Evolutionary conservation across 257 asterid genomes (phyloP).

Genomic region (Solanum microdontum): DNA sequence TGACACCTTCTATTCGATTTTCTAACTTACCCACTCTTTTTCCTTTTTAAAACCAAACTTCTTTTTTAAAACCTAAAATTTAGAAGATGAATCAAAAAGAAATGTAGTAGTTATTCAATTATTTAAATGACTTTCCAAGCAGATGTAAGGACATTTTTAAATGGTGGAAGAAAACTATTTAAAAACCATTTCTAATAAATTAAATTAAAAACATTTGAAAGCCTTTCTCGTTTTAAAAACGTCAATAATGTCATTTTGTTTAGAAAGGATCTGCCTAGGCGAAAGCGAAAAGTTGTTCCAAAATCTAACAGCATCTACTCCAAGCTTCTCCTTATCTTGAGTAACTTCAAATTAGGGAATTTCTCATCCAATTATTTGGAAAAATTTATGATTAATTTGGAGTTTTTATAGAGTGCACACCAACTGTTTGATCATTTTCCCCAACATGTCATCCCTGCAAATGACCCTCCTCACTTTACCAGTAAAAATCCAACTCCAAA

Average conservation of each 20-base stretch:
- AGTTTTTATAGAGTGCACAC: not conserved
- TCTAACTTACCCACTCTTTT: no score
- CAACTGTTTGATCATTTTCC: not conserved
- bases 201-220: not conserved
- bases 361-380: not conserved
- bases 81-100: no score
- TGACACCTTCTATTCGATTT: no score
- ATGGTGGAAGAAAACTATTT: not conserved
- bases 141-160: no score
- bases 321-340: not conserved
- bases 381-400: not conserved
- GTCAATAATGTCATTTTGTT: not conserved
- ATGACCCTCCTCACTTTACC: constrained; percentile 12
- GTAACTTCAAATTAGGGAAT: not conserved
- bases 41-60: no score
- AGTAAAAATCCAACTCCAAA: not conserved
- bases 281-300: not conserved
- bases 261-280: not conserved
- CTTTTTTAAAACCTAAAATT: no score
- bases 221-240: not conserved
- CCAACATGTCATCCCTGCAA: not conserved
- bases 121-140: not conserved
- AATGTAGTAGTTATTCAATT: not conserved
- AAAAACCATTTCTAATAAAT: no score
- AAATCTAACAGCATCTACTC: not conserved